These are phyloP conservation scores for Trifolium fragiferum DNA, from an alignment of 306 rosid species.

Conservation along the genomic window DNA sequence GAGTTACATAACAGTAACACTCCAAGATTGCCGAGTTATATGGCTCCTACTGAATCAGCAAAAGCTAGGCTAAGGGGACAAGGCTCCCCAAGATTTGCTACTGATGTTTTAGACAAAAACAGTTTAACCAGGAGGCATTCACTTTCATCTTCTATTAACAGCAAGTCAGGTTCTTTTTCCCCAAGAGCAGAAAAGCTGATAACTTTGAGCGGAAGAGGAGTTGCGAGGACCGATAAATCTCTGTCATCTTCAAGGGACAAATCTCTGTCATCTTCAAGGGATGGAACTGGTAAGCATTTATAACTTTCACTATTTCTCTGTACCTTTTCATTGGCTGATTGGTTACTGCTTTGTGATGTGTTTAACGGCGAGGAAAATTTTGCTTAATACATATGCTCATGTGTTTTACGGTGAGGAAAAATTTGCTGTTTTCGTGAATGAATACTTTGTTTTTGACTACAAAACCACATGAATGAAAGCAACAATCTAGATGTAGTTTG, in stretches of 20 bases:
- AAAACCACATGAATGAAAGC: conserved; percentile 22
- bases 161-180: conserved; percentile 54
- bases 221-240: conserved; percentile 46
- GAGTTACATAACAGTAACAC: conserved; percentile 48
- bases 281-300: conserved; percentile 52
- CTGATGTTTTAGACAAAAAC: conserved; percentile 49
- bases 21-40: conserved; percentile 62
- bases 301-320: conserved; percentile 8
- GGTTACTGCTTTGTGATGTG: neutral
- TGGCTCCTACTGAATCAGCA: conserved; percentile 71
- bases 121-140: conserved; percentile 59
- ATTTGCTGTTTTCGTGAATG: neutral
- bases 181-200: conserved; percentile 47
- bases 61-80: conserved; percentile 66
- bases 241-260: conserved; percentile 55
- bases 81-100: conserved; percentile 50
- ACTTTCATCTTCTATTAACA: conserved; percentile 48
- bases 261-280: conserved; percentile 54
- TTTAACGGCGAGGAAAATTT: neutral
- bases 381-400: neutral
- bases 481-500: neutral
- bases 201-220: conserved; percentile 49
- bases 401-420: neutral
- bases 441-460: conserved; percentile 16
- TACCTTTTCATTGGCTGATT: conserved; percentile 19